Conservation (phyloP, 257 asterid species). For the Plectranthus barbatus region DNA sequence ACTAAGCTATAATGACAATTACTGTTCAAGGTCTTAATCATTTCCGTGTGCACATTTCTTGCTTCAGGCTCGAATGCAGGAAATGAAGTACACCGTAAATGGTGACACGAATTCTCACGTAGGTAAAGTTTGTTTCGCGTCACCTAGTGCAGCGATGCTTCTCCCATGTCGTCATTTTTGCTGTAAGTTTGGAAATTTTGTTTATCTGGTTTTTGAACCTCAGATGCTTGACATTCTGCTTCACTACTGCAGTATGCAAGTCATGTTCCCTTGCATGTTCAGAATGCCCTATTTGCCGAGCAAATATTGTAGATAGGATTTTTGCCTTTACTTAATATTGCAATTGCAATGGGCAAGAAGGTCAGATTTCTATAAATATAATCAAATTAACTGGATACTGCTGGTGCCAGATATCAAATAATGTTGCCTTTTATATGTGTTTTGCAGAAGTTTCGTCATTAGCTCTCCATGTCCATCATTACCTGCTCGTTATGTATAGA, state of each 20-base stretch:
- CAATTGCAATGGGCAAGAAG: constrained; percentile 13
- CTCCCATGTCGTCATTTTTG: constrained; percentile 98
- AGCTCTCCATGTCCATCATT: constrained; percentile 11
- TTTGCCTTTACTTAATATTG: constrained; percentile 55
- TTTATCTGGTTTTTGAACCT: not conserved
- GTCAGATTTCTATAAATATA: not conserved
- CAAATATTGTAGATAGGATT: constrained; percentile 70
- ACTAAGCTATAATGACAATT: not conserved
- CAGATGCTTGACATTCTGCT: constrained; percentile 8
- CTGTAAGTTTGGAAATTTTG: constrained; percentile 46
- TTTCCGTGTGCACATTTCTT: not conserved
- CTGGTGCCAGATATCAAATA: not conserved
- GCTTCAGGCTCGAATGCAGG: constrained; percentile 82
- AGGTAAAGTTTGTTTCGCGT: constrained; percentile 91
- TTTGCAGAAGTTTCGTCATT: constrained; percentile 25
- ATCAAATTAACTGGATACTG: not conserved
- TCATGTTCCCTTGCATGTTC: constrained; percentile 93
- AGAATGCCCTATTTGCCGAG: constrained; percentile 79
- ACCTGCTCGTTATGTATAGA: constrained; percentile 25
- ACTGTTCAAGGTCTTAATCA: not conserved
- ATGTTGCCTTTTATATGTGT: not conserved
- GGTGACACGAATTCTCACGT: constrained; percentile 80
- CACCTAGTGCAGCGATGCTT: constrained; percentile 80
- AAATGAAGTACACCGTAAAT: constrained; percentile 46
- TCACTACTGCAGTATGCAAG: constrained; percentile 65